phyloP scores from a whole-genome alignment of 495 filamentous ascomycete species.

The Penicillium pancosmium region DNA sequence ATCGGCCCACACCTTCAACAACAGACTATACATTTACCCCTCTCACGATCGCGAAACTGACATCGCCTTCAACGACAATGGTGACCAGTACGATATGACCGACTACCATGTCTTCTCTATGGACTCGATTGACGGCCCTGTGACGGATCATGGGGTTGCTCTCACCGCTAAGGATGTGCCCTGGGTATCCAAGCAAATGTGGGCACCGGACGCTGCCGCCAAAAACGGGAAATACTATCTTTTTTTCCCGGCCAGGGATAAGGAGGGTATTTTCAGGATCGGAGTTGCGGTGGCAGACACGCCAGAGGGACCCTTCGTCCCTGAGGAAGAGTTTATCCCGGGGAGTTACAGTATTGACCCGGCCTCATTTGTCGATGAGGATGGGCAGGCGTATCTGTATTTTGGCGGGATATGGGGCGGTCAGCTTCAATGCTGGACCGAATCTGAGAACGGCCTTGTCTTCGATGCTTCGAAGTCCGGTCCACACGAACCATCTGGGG shows the following conservation, averaged over 20 bases:
- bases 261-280: conserved; percentile 62
- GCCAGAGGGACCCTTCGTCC: conserved; percentile 50
- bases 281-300: conserved; percentile 47
- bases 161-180: conserved; percentile 41
- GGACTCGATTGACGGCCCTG: conserved; percentile 37
- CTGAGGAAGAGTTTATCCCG: conserved; percentile 38
- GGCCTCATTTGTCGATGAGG: conserved; percentile 52
- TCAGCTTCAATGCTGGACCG: conserved; percentile 61
- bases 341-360: conserved; percentile 54
- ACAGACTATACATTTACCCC: conserved; percentile 54
- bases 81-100: conserved; percentile 79
- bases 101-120: conserved; percentile 57
- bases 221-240: conserved; percentile 54
- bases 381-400: conserved; percentile 52
- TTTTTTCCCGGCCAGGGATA: conserved; percentile 51
- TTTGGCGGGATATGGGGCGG: conserved; percentile 70
- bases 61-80: conserved; percentile 71
- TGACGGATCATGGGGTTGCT: conserved; percentile 48
- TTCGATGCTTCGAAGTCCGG: conserved; percentile 52
- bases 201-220: conserved; percentile 51
- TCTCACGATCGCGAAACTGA: conserved; percentile 48
- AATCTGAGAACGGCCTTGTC: conserved; percentile 20
- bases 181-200: conserved; percentile 50
- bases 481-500: conserved; percentile 57
- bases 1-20: conserved; percentile 53